Evolutionary conservation across 1,284 basidiomycete genomes (phyloP).

Genomic region (Melampsora larici-populina): DNA sequence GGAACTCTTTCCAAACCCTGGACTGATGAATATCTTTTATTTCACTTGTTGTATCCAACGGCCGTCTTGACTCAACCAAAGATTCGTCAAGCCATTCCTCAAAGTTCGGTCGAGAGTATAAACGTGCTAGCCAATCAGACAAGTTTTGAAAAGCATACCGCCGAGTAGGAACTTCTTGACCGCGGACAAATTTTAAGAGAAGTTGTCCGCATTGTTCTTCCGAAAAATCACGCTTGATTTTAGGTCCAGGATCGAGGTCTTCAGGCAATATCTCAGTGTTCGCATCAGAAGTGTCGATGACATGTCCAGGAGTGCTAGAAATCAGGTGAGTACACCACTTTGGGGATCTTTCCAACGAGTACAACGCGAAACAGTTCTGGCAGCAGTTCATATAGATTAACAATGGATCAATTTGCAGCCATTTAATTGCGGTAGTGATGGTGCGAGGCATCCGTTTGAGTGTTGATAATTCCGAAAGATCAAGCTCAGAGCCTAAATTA

Average conservation of each 20-base stretch:
- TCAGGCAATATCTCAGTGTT: no score
- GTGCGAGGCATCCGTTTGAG: neutral
- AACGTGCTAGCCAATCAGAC: conserved; percentile 24
- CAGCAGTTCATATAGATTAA: conserved; percentile 16
- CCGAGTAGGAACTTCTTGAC: neutral
- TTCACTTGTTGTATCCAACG: neutral
- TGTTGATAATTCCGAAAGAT: neutral
- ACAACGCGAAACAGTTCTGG: conserved; percentile 27
- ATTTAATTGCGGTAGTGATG: neutral
- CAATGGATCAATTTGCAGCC: neutral
- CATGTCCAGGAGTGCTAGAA: no score
- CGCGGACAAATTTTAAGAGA: neutral
- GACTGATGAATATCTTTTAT: conserved; percentile 26
- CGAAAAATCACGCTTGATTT: no score
- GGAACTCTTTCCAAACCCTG: conserved; percentile 20
- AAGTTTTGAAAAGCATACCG: conserved; percentile 22
- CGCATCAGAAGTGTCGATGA: no score
- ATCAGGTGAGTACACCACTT: neutral
- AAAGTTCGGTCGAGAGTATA: conserved; percentile 23
- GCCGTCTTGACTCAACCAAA: neutral
- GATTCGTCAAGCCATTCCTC: neutral
- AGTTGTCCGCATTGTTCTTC: neutral
- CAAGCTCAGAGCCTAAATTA: neutral
- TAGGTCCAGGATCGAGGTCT: no score
- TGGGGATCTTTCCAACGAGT: conserved; percentile 4